Evolutionary conservation across 495 filamentous ascomycete genomes (phyloP), one percentile per base, ranked within the genome.

Genomic region (Penicillium soppii): DNA sequence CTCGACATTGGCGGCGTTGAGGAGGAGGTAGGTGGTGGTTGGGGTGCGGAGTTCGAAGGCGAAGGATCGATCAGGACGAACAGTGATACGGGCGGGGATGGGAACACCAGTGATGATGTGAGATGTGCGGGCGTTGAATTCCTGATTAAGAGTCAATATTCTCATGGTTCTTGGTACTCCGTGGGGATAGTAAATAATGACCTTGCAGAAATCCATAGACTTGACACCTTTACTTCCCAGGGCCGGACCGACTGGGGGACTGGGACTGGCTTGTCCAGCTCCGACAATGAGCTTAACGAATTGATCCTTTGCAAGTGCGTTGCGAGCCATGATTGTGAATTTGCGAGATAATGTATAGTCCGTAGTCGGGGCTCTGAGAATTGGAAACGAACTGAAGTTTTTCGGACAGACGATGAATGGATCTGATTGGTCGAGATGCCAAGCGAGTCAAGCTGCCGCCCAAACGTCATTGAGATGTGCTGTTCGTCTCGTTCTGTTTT

Each of bases 151-250:
- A 22, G 47, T 61, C n/a, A 37, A 44, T 37, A 49, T 40, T 2
- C 12, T 15, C 15, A 2, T n/a, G 3, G n/a, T n/a, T n/a, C n/a
- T n/a, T n/a, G 23, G 10, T 6, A 6, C 4, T 2, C 10, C 1
- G 4, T 12, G 4, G 21, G 2, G 20, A 35, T 30, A 32, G 30
- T 19, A 21, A 33, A 29, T 53, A 55, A 75, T 57, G 63, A 97
- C 94, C 82, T 98, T 98, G 82, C 94, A 97, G 68, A 97, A 97
- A 72, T 99, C 95, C 88, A 99, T 99, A 52, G 88, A 92, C 78
- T 99, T 99, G 33, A 99, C 89, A 77, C 94, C 94, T 78, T 96
- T 97, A 69, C 88, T 92, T 68, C 94, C 94, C 55, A 99, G 79
- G 37, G 94, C 95, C 23, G 95, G 95, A 74, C 95, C 95, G 62